Conservation (phyloP, 2,329 filamentous ascomycete species). For the Phyllosticta citriasiana region DNA sequence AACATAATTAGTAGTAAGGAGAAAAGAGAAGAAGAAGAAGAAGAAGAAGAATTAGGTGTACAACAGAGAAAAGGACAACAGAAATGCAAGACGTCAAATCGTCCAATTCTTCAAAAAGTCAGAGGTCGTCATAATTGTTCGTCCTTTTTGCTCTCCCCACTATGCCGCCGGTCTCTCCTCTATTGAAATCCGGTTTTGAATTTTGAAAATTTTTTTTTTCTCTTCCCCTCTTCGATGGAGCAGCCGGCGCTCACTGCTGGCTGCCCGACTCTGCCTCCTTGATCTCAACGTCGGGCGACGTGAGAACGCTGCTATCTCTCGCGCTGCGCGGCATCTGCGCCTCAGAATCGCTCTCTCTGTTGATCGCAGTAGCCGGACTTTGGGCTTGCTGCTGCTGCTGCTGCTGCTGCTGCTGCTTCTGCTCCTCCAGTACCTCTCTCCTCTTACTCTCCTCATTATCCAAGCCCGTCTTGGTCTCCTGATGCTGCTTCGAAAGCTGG, state of each 20-base stretch:
- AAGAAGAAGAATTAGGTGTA: too few species aligned
- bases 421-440: background rate
- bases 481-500: constrained; percentile 32
- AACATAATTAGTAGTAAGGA: too few species aligned
- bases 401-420: background rate
- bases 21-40: too few species aligned
- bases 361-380: background rate
- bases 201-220: too few species aligned
- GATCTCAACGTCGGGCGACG: background rate
- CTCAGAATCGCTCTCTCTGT: background rate
- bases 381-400: background rate
- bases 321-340: background rate
- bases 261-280: background rate
- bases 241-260: background rate
- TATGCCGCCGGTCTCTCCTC: too few species aligned
- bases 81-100: too few species aligned
- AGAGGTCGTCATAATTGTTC: too few species aligned
- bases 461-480: constrained; percentile 41
- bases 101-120: too few species aligned
- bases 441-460: constrained; percentile 28
- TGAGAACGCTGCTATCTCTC: background rate
- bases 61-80: too few species aligned
- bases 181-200: too few species aligned
- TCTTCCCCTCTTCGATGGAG: too few species aligned
- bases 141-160: too few species aligned